Base-by-base conservation (phyloP, 768 basidiomycete genomes). In the Exidia glandulosa region DNA sequence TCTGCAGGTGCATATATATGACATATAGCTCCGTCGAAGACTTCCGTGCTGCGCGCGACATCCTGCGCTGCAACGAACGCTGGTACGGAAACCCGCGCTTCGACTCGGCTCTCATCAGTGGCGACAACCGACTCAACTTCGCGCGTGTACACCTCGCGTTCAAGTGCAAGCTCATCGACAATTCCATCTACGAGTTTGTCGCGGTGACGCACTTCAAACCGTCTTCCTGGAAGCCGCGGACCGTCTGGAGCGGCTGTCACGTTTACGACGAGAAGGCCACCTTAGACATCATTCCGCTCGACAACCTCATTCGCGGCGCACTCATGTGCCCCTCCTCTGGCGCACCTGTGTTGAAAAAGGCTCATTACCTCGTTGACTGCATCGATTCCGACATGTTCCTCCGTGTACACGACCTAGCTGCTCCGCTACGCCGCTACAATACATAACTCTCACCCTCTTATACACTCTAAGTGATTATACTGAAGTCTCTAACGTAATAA, bases 11-110 rank as follows among this genome's bases (percentile, higher is more conserved):
- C 60, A 33, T 66, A 27, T 57, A 59, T 33, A 57, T 71, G 31
- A 61, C 59, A 14, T 71, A 68, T 60, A 68, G 67, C 48, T 71
- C 68, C 1, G 30, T 64, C 2, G 66, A 69, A 60, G 63, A 71
- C 52, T 70, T 69, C 68, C 64, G 64, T 2, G 65, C 67, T 58
- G 65, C 25, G 23, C 56, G 33, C 31, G 63, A 70, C 56, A 70
- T 70, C 30, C 16, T 71, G 34, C 34, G 66, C 6, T 70, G 69
- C 63, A 71, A 66, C 57, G 60, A 63, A 25, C 32, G 59, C n/a
- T 71, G 70, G 59, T 67, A 71, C 45, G 60, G 61, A 12, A 41
- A 60, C 10, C 34, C 2, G 13, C 62, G 66, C 2, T 64, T 59
- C 57, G 66, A 68, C 50, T 67, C 64, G 57, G 59, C 62, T 9